Evolutionary conservation across 768 basidiomycete species (phyloP).

Genomic region (Macrocybe gigantea): DNA sequence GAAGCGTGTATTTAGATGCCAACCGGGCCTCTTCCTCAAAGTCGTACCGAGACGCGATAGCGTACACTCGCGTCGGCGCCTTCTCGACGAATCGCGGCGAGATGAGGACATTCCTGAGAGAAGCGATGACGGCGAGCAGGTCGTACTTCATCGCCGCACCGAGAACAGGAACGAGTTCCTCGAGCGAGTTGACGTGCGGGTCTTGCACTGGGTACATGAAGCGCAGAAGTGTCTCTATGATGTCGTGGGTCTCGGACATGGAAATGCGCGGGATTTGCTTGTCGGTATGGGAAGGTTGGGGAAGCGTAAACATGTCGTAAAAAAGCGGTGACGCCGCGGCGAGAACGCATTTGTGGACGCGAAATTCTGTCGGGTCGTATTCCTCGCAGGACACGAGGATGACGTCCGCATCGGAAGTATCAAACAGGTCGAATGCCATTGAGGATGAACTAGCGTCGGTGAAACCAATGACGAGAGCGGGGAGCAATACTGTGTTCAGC

Average conservation of each 20-base stretch:
- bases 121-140: slow-evolving; percentile 35
- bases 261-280: slow-evolving; percentile 40
- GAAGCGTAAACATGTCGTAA: slow-evolving; percentile 59
- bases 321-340: slow-evolving; percentile 65
- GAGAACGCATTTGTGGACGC: slow-evolving; percentile 58
- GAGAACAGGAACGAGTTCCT: slow-evolving; percentile 47
- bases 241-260: slow-evolving; percentile 42
- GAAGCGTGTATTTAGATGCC: slow-evolving; percentile 56
- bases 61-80: slow-evolving; percentile 59
- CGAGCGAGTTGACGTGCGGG: slow-evolving; percentile 44
- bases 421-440: slow-evolving; percentile 27
- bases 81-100: slow-evolving; percentile 40
- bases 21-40: slow-evolving; percentile 56
- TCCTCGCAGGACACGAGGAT: slow-evolving; percentile 39
- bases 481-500: not conserved
- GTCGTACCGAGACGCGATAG: slow-evolving; percentile 62
- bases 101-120: slow-evolving; percentile 48
- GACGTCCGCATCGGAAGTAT: slow-evolving; percentile 46
- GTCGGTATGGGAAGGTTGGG: slow-evolving; percentile 31
- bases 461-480: slow-evolving; percentile 2
- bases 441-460: not conserved
- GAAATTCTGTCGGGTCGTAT: slow-evolving; percentile 40
- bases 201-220: slow-evolving; percentile 59
- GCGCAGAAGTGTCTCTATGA: slow-evolving; percentile 46
- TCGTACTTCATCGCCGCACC: slow-evolving; percentile 62